Base-by-base conservation (phyloP, 148 eudicot species). In the Dianthus caryophyllus region DNA sequence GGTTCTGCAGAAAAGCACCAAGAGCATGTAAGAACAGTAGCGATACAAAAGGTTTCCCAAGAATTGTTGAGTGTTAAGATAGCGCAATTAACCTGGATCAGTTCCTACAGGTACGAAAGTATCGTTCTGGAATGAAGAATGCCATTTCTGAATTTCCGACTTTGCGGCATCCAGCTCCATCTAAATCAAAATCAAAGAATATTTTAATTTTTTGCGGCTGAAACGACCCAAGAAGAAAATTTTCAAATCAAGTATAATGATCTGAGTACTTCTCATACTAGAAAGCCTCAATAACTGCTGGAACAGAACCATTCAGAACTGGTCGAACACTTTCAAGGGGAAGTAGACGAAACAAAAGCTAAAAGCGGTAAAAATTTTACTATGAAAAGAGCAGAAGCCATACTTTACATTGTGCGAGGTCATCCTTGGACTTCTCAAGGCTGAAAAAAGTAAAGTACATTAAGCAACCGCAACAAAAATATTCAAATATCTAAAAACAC, bases 91-190 rank as follows among this genome's bases (percentile, higher is more conserved):
- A 90, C 99, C 97, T 70, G 85, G 93, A 57, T 80, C 71, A 58
- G 88, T 70, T 59, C 93, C 93, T 54, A 80, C 58, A 61, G 96
- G 88, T 73, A 90, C 76, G 72, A 83, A 83, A 58, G 89, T 66
- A 78, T 90, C 98, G 26, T 82, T 88, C 71, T 88, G 88, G 73
- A 90, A 94, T 57, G 90, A 77, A 65, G 85, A 82, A 81, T 82
- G 88, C 97, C 99, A 94, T 71, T 84, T 84, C 72, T 86, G 93
- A 73, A 94, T 84, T 79, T 90, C 97, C 22, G 96, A 80, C 73
- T 88, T 90, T 48, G 93, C 86, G 64, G 78, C 88, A 81, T 84
- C 90, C 72, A 94, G 97, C 73, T 90, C 96, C 41, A 69, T 64
- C 99, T 95, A 76, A 61, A 65, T 80, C n/a, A 29, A 71, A 71